These are phyloP conservation scores for Xylaria flabelliformis DNA, from an alignment of 495 filamentous ascomycete species.

Conservation along the genomic window DNA sequence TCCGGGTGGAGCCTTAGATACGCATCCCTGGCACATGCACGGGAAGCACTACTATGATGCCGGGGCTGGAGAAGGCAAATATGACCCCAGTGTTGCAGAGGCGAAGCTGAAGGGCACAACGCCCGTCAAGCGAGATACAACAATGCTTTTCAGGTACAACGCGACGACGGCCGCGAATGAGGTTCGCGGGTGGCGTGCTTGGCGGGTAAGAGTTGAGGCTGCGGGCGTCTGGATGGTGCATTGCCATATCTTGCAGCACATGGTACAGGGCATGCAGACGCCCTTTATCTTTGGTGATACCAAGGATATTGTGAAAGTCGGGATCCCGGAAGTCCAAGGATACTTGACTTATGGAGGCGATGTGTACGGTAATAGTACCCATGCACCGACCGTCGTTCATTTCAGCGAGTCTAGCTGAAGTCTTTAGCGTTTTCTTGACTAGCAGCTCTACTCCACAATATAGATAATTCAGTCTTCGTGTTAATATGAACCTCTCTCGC, in stretches of 20 bases:
- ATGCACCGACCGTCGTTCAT: constrained; percentile 35
- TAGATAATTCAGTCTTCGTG: not conserved
- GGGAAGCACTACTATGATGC: constrained; percentile 61
- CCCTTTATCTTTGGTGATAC: constrained; percentile 58
- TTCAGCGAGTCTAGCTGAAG: constrained; percentile 20
- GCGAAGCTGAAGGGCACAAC: constrained; percentile 42
- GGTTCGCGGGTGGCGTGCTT: constrained; percentile 59
- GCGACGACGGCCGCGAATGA: constrained; percentile 40
- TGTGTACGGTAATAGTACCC: constrained; percentile 55
- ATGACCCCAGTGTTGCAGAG: constrained; percentile 57
- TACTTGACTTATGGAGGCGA: constrained; percentile 58
- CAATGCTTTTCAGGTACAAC: constrained; percentile 55
- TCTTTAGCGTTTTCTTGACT: not conserved
- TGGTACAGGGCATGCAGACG: constrained; percentile 53
- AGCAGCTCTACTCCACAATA: not conserved
- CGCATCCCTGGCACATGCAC: constrained; percentile 64
- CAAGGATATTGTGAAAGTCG: constrained; percentile 46
- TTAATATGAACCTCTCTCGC: not conserved
- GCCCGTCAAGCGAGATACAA: constrained; percentile 58
- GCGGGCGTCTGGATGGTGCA: constrained; percentile 66
- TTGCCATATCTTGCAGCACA: constrained; percentile 60
- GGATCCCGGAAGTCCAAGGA: constrained; percentile 42
- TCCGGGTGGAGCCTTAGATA: constrained; percentile 48
- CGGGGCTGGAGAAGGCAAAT: constrained; percentile 58
- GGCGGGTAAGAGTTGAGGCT: constrained; percentile 55